Evolutionary conservation across 202 grass and related monocot species (phyloP), one percentile per base, ranked within the genome.

Genomic region (Zoysia matrella): DNA sequence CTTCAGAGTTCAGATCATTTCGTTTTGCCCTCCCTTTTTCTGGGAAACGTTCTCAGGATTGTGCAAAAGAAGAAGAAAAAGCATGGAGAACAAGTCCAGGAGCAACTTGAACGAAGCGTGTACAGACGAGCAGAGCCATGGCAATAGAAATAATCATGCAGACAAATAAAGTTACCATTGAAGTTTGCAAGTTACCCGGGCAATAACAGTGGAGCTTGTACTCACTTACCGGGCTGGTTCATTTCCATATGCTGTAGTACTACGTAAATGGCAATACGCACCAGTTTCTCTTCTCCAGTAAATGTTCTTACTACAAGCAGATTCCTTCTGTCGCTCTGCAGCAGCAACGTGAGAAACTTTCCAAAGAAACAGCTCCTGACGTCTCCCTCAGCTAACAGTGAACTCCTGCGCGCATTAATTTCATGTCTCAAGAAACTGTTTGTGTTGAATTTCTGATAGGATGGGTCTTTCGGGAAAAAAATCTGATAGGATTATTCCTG

Each of bases 351-450:
- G n/a, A 3, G 14, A n/a, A 62, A 62, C 60, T 62, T 62, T 62
- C 8, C 18, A 39, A 62, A 62, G 16, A 62, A 39, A 36, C 58
- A 61, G 58, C 60, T 9, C 22, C 60, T 61, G 58, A 39, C n/a
- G 60, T 62, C 22, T 60, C 22, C n/a, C 13, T 84, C 88, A 72
- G 84, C 82, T 89, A 22, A 89, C 77, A 94, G 82, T 76, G 49
- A 71, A 78, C 79, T 68, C 18, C 87, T 83, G 52, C 79, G 64
- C 68, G 75, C 11, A 53, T 82, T 70, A 88, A 91, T 65, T 80
- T 91, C 73, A 82, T 91, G 81, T 78, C 89, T 58, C 60, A 85
- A 87, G 78, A 84, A 67, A 89, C 86, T 85, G 93, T 88, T 84
- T 18, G 41, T 56, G 76, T 84, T 88, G 78, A 88, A 89, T 60